A percentile compares a stretch with the other conserved stretches of the same genome.
These are phyloP conservation scores for Paramecium sexaurelia DNA, from an alignment of 73 alveolate genomes.

Conservation along the genomic window DNA sequence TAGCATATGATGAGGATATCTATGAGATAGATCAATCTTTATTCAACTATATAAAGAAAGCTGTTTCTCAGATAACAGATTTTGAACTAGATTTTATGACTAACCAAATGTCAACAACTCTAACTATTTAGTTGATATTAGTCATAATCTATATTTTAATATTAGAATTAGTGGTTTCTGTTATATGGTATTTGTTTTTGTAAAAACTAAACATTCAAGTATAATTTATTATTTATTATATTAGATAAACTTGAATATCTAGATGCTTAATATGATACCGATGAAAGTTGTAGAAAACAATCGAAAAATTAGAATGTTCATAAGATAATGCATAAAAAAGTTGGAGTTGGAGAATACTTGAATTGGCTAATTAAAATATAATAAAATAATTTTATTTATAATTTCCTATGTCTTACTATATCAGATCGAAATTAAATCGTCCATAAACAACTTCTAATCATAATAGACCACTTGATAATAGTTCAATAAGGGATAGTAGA, in stretches of 20 bases:
- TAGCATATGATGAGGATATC: neutral
- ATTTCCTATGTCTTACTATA: neutral
- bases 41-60: neutral
- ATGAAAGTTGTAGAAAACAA: constrained; percentile 38
- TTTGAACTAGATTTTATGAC: neutral
- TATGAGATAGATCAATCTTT: constrained; percentile 26
- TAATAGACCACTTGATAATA: constrained; percentile 13
- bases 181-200: constrained; percentile 22
- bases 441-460: neutral
- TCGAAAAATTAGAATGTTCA: constrained; percentile 35
- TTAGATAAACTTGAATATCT: constrained; percentile 56
- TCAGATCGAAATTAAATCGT: neutral
- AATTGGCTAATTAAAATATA: neutral
- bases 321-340: constrained; percentile 18
- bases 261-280: constrained; percentile 69
- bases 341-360: constrained; percentile 18
- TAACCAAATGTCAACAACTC: neutral
- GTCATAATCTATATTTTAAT: constrained; percentile 5
- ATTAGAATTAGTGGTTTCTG: neutral
- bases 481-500: constrained; percentile 2
- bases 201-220: neutral
- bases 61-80: neutral
- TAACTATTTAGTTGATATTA: neutral
- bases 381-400: neutral
- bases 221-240: neutral